Conservation (phyloP, 2,329 filamentous ascomycete genomes). For the Aspergillus nomiae region DNA sequence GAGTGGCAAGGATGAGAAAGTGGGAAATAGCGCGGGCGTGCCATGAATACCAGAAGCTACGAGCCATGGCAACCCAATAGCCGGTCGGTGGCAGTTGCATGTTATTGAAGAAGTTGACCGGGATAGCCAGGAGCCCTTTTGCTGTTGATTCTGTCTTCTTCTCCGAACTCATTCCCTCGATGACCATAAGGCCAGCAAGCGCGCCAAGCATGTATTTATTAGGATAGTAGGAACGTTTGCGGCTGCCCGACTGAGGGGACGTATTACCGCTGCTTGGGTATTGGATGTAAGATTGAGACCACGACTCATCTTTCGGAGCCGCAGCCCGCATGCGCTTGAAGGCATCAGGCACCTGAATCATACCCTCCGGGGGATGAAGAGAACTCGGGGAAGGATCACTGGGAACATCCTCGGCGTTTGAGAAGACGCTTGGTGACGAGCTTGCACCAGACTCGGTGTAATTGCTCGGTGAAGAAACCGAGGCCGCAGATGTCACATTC, state of each 20-base stretch:
- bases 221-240: slow-evolving; percentile 53
- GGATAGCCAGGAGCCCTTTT: slow-evolving; percentile 68
- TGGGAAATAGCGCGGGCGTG: slow-evolving; percentile 41
- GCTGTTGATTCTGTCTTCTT: slow-evolving; percentile 63
- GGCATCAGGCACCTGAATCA: slow-evolving; percentile 47
- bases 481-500: slow-evolving; percentile 38
- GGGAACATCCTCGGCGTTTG: slow-evolving; percentile 39
- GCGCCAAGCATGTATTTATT: slow-evolving; percentile 91
- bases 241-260: slow-evolving; percentile 44
- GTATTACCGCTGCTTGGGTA: slow-evolving; percentile 24
- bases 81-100: slow-evolving; percentile 26
- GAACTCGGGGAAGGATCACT: slow-evolving; percentile 35
- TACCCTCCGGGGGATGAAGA: slow-evolving; percentile 41
- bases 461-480: slow-evolving; percentile 44
- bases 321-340: slow-evolving; percentile 45
- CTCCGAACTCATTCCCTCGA: slow-evolving; percentile 75
- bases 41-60: slow-evolving; percentile 37
- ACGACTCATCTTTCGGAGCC: slow-evolving; percentile 35
- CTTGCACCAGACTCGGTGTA: slow-evolving; percentile 39
- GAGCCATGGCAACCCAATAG: slow-evolving; percentile 28
- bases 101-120: slow-evolving; percentile 58
- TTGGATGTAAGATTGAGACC: slow-evolving; percentile 43
- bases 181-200: slow-evolving; percentile 85
- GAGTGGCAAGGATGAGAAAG: slow-evolving; percentile 53
- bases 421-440: slow-evolving; percentile 45